Conservation (phyloP, 2,329 filamentous ascomycete genomes). For the Talaromyces sp. region DNA sequence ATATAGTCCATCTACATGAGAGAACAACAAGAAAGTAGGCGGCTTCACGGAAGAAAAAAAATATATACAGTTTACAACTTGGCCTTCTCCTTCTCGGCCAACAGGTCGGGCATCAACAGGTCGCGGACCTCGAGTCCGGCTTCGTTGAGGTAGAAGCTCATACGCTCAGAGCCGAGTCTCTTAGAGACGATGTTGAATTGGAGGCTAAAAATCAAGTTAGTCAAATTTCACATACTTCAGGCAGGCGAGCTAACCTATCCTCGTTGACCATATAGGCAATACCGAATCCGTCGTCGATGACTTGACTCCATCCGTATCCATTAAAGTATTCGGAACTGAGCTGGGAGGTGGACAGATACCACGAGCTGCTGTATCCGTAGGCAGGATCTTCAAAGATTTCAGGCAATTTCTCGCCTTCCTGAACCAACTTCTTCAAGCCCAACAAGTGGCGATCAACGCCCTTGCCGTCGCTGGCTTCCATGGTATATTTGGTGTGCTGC, state of each 20-base stretch:
- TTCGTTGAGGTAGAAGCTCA: slow-evolving; percentile 96
- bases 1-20: background rate
- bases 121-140: slow-evolving; percentile 88
- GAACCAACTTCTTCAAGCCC: slow-evolving; percentile 86
- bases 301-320: slow-evolving; percentile 98
- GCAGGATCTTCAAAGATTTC: slow-evolving; percentile 84
- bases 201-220: slow-evolving; percentile 55
- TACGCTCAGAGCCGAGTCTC: slow-evolving; percentile 80
- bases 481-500: slow-evolving; percentile 86
- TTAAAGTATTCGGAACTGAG: slow-evolving; percentile 97
- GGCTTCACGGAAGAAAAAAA: background rate
- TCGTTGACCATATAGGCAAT: slow-evolving; percentile 99
- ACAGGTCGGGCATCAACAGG: slow-evolving; percentile 73
- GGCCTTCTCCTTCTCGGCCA: slow-evolving; percentile 69
- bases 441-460: slow-evolving; percentile 97
- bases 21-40: background rate
- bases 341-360: slow-evolving; percentile 88
- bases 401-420: slow-evolving; percentile 76
- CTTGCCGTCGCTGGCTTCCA: slow-evolving; percentile 82
- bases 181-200: slow-evolving; percentile 99
- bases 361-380: slow-evolving; percentile 77
- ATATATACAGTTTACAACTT: slow-evolving; percentile 65
- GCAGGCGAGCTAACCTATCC: slow-evolving; percentile 64
- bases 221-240: background rate
- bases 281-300: slow-evolving; percentile 91